phyloP scores from a whole-genome alignment of 257 asterid species.

The Voacanga thouarsii region DNA sequence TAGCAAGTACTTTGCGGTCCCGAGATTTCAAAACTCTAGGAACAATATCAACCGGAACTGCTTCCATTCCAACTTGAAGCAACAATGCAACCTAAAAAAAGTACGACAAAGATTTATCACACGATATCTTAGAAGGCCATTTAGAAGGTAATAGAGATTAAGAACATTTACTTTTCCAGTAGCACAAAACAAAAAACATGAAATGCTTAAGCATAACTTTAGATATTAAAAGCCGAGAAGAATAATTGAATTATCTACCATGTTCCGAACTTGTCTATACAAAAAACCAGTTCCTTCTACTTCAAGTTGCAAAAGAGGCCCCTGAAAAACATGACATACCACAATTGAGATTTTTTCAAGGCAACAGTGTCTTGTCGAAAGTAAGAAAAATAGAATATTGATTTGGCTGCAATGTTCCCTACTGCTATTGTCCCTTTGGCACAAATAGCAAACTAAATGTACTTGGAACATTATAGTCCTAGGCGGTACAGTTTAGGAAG shows the following conservation, averaged over 20 bases:
- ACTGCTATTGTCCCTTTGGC: background rate
- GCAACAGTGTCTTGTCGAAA: background rate
- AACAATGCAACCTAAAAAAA: slow-evolving; percentile 68
- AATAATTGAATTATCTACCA: slow-evolving; percentile 44
- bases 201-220: background rate
- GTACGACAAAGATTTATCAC: background rate
- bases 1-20: slow-evolving; percentile 85
- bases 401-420: background rate
- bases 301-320: slow-evolving; percentile 79
- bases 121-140: background rate
- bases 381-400: too few relatives aligned
- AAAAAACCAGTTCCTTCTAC: slow-evolving; percentile 94
- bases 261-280: slow-evolving; percentile 91
- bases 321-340: slow-evolving; percentile 41
- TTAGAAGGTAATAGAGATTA: background rate
- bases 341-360: background rate
- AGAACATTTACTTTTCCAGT: background rate
- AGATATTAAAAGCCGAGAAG: background rate
- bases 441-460: background rate
- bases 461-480: background rate
- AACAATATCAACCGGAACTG: slow-evolving; percentile 65
- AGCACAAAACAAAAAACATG: background rate
- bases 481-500: background rate
- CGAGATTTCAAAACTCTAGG: slow-evolving; percentile 57
- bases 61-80: slow-evolving; percentile 90